Base-by-base conservation (phyloP, 106 monocot genomes). In the Acorus gramineus region DNA sequence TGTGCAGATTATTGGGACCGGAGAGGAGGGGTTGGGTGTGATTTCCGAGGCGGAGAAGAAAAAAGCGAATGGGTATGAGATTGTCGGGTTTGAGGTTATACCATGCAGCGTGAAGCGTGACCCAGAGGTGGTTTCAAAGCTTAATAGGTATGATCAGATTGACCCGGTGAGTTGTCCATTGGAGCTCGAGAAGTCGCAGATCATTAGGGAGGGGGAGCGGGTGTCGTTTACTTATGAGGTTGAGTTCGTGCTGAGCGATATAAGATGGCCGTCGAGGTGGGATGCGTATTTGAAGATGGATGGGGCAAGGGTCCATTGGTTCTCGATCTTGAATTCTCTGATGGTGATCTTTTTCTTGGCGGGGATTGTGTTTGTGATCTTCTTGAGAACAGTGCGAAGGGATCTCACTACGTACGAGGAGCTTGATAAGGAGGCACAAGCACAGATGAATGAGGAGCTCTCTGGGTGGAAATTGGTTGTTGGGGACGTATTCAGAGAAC, bases 191-290 rank as follows among this genome's bases (percentile, higher is more conserved):
- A 62, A 66, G 47, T 66, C 65, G 57, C 84, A 84, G 73, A 11
- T 66, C 4, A 77, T 84, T 14, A 63, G 66, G 10, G 80, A 80
- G 63, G 46, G 59, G 4, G 84, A 84, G 63, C 61, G 56, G 50
- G 60, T 84, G 13, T 69, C 77, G 6, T 84, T 84, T 42, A 84
- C 84, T 2, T 84, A 84, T 51, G 80, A 84, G 11, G 84, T 84
- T 4, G 77, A 74, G 63, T 84, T 84, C 68, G 69, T 74, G 45
- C 73, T 66, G 60, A 84, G 80, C 45, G 67, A 77, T 53, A 71
- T 77, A 7, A 77, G 55, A 42, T 84, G 84, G 84, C 76, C 77
- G 4, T 84, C 84, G 13, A 42, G 84, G 47, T 84, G 84, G 84
- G 77, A 80, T 67, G 73, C 76, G 0, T 84, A 80, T 53, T 63